Evolutionary conservation across 2,329 filamentous ascomycete species (phyloP).

Genomic region (Epichloe elymi): DNA sequence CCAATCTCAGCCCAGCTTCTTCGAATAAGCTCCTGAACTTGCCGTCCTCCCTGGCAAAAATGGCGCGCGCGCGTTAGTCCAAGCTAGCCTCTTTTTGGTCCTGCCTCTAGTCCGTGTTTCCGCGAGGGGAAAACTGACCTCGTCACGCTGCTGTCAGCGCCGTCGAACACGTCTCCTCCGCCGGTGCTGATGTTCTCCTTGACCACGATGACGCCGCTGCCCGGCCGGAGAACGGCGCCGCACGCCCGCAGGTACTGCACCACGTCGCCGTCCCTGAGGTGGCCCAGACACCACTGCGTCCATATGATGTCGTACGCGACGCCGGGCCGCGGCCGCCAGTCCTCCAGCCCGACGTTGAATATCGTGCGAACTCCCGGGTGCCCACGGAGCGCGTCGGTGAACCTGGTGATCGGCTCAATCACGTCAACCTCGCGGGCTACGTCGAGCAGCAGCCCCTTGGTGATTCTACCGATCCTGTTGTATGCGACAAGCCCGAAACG

Average conservation of each 20-base stretch:
- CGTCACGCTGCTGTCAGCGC: slow-evolving; percentile 64
- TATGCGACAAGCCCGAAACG: neutral
- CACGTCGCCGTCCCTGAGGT: slow-evolving; percentile 64
- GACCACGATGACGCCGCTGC: slow-evolving; percentile 22
- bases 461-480: slow-evolving; percentile 66
- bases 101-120: too few species aligned
- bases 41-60: slow-evolving; percentile 42
- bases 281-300: slow-evolving; percentile 82
- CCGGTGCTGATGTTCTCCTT: slow-evolving; percentile 57
- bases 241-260: slow-evolving; percentile 53
- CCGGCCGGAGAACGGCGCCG: slow-evolving; percentile 23
- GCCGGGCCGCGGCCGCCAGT: slow-evolving; percentile 41
- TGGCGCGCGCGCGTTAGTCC: neutral
- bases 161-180: slow-evolving; percentile 57
- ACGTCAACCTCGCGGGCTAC: slow-evolving; percentile 64
- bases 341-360: slow-evolving; percentile 61
- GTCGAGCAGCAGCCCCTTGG: slow-evolving; percentile 58
- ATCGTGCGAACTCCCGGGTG: slow-evolving; percentile 50
- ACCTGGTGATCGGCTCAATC: slow-evolving; percentile 74
- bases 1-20: slow-evolving; percentile 52
- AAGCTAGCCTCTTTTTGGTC: too few species aligned
- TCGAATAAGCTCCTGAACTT: slow-evolving; percentile 61
- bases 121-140: slow-evolving; percentile 25
- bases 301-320: slow-evolving; percentile 66
- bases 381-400: slow-evolving; percentile 50